Conservation (phyloP, 75 land plant species). For the Pinus tabuliformis region DNA sequence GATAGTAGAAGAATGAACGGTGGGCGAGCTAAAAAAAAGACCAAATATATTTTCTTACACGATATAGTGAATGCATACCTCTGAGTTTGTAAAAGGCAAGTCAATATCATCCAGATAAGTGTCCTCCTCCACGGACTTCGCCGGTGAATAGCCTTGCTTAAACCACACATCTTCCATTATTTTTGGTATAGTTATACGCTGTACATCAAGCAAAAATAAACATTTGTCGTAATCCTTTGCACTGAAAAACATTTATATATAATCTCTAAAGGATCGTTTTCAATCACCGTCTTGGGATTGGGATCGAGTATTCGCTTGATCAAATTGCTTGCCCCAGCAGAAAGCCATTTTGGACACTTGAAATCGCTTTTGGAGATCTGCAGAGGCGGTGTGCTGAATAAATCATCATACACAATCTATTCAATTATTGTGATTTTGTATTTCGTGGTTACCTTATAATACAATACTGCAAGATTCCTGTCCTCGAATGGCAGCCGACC, state of each 20-base stretch:
- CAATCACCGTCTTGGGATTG: conserved; percentile 47
- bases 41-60: too few species aligned
- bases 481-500: conserved; percentile 81
- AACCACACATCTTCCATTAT: conserved; percentile 82
- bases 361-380: conserved; percentile 77
- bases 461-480: conserved; percentile 57
- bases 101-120: conserved; percentile 14
- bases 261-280: neutral
- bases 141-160: conserved; percentile 57
- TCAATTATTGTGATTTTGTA: neutral
- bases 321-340: conserved; percentile 62
- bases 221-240: neutral
- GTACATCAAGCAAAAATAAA: neutral
- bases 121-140: conserved; percentile 30
- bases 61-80: conserved; percentile 9
- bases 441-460: conserved; percentile 53
- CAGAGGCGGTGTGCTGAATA: neutral
- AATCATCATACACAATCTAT: neutral
- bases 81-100: conserved; percentile 10
- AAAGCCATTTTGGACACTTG: conserved; percentile 74
- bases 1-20: too few species aligned
- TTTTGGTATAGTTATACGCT: conserved; percentile 55
- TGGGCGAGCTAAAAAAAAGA: too few species aligned
- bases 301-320: conserved; percentile 76
- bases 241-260: neutral